Base-by-base conservation (phyloP, 2,329 filamentous ascomycete genomes). In the Chrysoporthe cubensis region DNA sequence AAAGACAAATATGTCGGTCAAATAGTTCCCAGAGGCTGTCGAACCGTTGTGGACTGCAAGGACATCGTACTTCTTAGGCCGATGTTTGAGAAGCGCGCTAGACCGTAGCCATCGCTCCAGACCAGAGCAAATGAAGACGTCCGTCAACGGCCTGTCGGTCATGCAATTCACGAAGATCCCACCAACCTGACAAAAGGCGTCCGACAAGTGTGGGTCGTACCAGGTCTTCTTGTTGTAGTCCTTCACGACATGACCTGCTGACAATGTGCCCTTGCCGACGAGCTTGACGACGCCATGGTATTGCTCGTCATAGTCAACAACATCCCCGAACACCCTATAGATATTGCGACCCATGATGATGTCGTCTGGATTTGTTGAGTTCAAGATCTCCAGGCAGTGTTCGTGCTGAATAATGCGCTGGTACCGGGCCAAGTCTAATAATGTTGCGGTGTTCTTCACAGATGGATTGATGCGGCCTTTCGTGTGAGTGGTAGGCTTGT, bases 141-240 rank as follows among this genome's bases (percentile, higher is more conserved):
- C 76, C 0, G 50, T 64, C 0, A 69, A 37, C 0, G 61, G 46
- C 4, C 64, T 44, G n/a, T 78, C 74, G 3, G 70, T 71, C 77
- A 81, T 76, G 67, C 69, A 71, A 66, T 81, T 82, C 3, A 77
- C 73, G 64, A 69, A 80, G 0, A 81, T 71, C 4, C 79, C 79
- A 8, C 56, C 77, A 0, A 80, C 74, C 66, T 81, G 80, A 42
- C 75, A 70, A 66, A 80, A 77, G 1, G 52, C 66, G 64, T 81
- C 80, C 11, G 68, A 56, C 40, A 78, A 66, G 4, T 66, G 68
- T 0, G 68, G 34, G 46, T 78, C 74, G 5, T 78, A 64, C 75
- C 74, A 77, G 0, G 16, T 42, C 9, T 48, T 44, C 34, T 42
- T 54, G 3, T 61, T 54, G 18, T 21, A n/a, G n/a, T 34, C 68